A percentile compares a stretch with the other conserved stretches of the same genome.
These are phyloP conservation scores for Zostera marina DNA, from an alignment of 116 monocot genomes.

Conservation along the genomic window DNA sequence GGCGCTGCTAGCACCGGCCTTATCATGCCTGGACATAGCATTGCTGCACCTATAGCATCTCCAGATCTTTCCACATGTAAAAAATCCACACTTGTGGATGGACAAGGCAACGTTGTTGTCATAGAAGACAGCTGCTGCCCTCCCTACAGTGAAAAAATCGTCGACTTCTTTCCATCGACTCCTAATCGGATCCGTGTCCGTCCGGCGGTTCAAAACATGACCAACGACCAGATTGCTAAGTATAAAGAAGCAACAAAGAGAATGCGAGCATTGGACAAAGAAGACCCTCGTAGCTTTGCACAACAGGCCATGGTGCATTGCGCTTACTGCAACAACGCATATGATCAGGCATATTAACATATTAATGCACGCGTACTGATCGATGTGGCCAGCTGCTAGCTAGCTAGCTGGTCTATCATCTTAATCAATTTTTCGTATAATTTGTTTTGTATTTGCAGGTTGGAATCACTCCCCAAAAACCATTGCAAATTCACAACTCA, in stretches of 20 bases:
- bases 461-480: background rate
- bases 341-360: slow-evolving; percentile 15
- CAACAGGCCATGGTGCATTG: slow-evolving; percentile 36
- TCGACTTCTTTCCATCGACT: slow-evolving; percentile 12
- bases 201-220: slow-evolving; percentile 16
- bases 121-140: slow-evolving; percentile 6
- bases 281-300: slow-evolving; percentile 30
- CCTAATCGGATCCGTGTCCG: slow-evolving; percentile 15
- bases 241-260: slow-evolving; percentile 12
- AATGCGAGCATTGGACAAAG: slow-evolving; percentile 18
- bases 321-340: slow-evolving; percentile 35
- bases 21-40: background rate
- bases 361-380: background rate
- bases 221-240: slow-evolving; percentile 21
- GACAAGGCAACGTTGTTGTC: background rate
- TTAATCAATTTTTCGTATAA: too few relatives aligned
- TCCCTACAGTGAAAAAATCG: background rate
- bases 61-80: slow-evolving; percentile 1
- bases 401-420: too few relatives aligned
- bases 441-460: background rate
- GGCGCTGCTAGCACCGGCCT: background rate
- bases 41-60: background rate
- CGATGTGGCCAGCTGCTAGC: background rate
- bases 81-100: background rate
- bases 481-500: slow-evolving; percentile 11